Evolutionary conservation across 2,329 filamentous ascomycete species (phyloP), one percentile per base, ranked within the genome.

Genomic region (Davidsoniella virescens): DNA sequence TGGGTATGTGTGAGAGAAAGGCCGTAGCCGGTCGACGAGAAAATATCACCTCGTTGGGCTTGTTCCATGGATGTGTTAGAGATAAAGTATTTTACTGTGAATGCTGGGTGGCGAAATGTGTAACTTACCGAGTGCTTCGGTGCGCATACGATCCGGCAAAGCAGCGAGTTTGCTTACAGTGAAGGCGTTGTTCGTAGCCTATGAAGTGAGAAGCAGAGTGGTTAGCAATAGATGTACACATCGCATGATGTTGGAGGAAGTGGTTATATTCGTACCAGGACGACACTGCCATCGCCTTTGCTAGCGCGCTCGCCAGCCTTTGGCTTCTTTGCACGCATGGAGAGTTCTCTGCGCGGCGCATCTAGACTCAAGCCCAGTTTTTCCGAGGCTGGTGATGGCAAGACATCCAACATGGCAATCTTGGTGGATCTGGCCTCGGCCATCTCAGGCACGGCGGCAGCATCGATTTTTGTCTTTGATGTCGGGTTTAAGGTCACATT

Each of bases 181-280:
- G 62, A 92, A 95, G 55, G 85, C 84, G 61, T 81, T 80, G 60
- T 85, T 94, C 60, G 80, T 86, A 38, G 85, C 86, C 84, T 93
- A 54, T 12, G 36, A 37, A n/a, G 58, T 59, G 8, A 50, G 10
- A 26, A 25, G 3, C 38, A 2, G 23, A n/a, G 7, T n/a, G 38
- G 16, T 43, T 33, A 33, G 26, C 10, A 33, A 16, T 14, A n/a
- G 1, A 16, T 33, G 17, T n/a, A 33, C 16, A 12, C 2, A n/a
- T 26, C 26, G 5, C 23, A 50, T 23, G 9, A 43, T 17, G 10
- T 37, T 37, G 50, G 52, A 38, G 36, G 23, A 5, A 38, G 12
- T 20, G 5, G 5, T 20, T 20, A 36, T 46, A n/a, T 63, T 63
- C 73, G 50, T 67, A 84, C 81, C 65, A 86, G 62, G 57, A 82